A percentile compares a stretch with the other conserved stretches of the same genome.
Evolutionary conservation across 2,329 filamentous ascomycete genomes (phyloP).

Genomic region (Fusarium subtropicale): DNA sequence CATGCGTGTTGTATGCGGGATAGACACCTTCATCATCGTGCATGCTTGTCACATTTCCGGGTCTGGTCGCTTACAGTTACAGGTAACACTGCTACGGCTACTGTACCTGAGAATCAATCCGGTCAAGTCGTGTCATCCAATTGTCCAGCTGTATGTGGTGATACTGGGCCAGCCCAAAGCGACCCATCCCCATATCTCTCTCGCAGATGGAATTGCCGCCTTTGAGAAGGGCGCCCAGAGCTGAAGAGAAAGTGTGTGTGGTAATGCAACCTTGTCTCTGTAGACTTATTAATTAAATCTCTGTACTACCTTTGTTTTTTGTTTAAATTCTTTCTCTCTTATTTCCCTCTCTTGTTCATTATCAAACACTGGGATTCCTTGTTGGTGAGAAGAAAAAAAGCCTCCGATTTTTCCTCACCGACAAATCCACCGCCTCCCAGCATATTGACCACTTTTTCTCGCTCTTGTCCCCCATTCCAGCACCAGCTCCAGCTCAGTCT

Average conservation of each 20-base stretch:
- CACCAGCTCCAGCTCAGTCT: background rate
- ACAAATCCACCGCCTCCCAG: slow-evolving; percentile 42
- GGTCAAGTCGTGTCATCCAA: slow-evolving; percentile 5
- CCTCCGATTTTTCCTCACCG: slow-evolving; percentile 38
- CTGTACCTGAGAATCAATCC: slow-evolving; percentile 39
- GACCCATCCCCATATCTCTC: slow-evolving; percentile 8
- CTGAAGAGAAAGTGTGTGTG: slow-evolving; percentile 5
- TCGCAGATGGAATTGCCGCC: slow-evolving; percentile 22
- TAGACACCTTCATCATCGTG: slow-evolving; percentile 38
- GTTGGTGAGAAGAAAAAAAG: background rate
- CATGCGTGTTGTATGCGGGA: slow-evolving; percentile 20
- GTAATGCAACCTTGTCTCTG: background rate
- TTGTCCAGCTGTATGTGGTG: background rate
- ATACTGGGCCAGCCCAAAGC: slow-evolving; percentile 13
- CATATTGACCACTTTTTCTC: slow-evolving; percentile 12
- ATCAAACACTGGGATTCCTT: slow-evolving; percentile 32
- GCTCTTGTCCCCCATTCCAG: background rate
- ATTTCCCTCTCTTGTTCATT: background rate
- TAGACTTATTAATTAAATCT: background rate
- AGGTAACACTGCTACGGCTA: background rate
- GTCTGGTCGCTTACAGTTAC: slow-evolving; percentile 27
- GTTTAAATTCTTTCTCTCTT: background rate
- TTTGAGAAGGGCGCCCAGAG: slow-evolving; percentile 12
- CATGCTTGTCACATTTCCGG: slow-evolving; percentile 34
- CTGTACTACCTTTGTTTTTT: slow-evolving; percentile 5